These are phyloP conservation scores for Cladosporium sp. DNA, from an alignment of 2,329 filamentous ascomycete genomes.

Conservation along the genomic window DNA sequence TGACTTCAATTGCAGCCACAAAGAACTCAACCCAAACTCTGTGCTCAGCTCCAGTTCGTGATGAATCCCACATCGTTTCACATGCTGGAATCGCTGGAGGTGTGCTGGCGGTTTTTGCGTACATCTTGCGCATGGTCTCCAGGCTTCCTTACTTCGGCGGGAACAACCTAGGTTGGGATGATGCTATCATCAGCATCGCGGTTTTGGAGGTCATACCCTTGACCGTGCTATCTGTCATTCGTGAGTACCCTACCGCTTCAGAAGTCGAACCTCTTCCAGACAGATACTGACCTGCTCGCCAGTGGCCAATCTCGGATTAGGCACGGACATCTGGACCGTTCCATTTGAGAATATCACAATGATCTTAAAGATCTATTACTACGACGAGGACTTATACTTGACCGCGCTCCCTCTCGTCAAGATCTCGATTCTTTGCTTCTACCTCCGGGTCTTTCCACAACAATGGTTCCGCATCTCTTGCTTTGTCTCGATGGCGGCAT, in stretches of 20 bases:
- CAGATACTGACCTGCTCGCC: neutral
- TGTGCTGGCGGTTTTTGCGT: constrained; percentile 16
- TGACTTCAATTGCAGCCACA: constrained; percentile 2
- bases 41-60: constrained; percentile 13
- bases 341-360: constrained; percentile 18
- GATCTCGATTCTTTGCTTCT: constrained; percentile 30
- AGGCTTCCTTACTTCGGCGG: constrained; percentile 13
- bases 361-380: constrained; percentile 14
- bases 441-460: constrained; percentile 33
- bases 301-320: constrained; percentile 21
- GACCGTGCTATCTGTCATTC: constrained; percentile 6
- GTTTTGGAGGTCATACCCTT: constrained; percentile 13
- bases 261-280: neutral
- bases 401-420: constrained; percentile 27
- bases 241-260: neutral
- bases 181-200: constrained; percentile 12
- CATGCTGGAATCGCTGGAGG: constrained; percentile 16
- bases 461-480: constrained; percentile 26
- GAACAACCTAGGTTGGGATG: constrained; percentile 11
- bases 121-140: constrained; percentile 16
- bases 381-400: constrained; percentile 15
- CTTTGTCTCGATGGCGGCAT: constrained; percentile 20
- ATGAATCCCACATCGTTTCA: constrained; percentile 13
- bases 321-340: constrained; percentile 21
- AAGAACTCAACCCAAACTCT: constrained; percentile 10